These are phyloP conservation scores for Alternaria infectoria DNA, from an alignment of 2,329 filamentous ascomycete genomes.

Conservation along the genomic window DNA sequence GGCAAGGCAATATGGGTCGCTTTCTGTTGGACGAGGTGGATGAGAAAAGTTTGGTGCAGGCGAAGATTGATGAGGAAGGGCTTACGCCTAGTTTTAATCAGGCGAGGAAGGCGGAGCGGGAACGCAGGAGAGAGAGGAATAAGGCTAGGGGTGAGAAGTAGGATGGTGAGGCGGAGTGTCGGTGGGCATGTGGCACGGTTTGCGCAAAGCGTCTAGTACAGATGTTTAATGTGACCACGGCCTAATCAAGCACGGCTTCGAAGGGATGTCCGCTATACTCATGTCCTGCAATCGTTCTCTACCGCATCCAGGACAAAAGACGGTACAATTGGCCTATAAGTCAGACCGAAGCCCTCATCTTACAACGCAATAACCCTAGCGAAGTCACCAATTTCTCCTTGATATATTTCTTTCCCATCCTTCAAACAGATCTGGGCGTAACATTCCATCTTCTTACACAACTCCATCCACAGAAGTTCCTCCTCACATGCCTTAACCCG, in stretches of 20 bases:
- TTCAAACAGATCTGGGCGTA: background rate
- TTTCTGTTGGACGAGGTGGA: slow-evolving; percentile 82
- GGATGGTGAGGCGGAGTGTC: background rate
- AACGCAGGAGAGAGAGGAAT: slow-evolving; percentile 48
- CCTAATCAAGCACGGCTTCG: background rate
- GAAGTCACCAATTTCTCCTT: background rate
- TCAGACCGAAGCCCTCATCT: no score
- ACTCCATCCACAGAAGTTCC: background rate
- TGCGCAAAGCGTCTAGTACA: background rate
- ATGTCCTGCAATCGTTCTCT: background rate
- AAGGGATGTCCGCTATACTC: background rate
- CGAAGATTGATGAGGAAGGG: slow-evolving; percentile 53
- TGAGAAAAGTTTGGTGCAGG: slow-evolving; percentile 63
- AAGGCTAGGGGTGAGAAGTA: slow-evolving; percentile 29
- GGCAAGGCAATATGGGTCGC: slow-evolving; percentile 74
- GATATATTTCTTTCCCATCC: background rate
- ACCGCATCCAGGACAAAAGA: background rate
- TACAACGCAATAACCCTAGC: background rate
- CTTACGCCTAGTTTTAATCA: slow-evolving; percentile 68
- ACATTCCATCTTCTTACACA: background rate
- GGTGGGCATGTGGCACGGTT: background rate
- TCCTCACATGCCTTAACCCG: background rate
- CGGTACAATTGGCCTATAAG: background rate
- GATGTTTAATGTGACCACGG: background rate
- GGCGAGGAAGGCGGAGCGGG: slow-evolving; percentile 71